phyloP scores from a whole-genome alignment of 2,329 filamentous ascomycete genomes.

The Aspergillus cejpii region DNA sequence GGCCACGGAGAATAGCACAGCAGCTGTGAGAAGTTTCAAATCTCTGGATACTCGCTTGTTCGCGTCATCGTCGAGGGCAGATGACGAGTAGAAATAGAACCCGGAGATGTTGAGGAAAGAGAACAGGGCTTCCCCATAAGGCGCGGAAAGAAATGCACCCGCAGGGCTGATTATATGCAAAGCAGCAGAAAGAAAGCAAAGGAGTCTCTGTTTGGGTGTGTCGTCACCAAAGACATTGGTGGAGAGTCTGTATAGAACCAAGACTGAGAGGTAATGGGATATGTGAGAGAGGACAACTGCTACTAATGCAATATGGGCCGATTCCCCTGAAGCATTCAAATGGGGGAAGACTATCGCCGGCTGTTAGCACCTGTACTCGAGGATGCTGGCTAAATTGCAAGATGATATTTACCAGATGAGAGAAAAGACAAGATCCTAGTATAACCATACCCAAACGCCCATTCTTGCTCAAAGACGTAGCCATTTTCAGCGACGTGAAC shows the following conservation, averaged over 20 bases:
- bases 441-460: conserved; percentile 57
- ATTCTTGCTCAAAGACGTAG: conserved; percentile 58
- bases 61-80: conserved; percentile 28
- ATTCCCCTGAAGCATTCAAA: conserved; percentile 18
- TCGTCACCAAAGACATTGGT: conserved; percentile 46
- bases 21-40: conserved; percentile 54
- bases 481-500: conserved; percentile 48
- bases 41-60: conserved; percentile 34
- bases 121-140: conserved; percentile 75
- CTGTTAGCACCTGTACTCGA: conserved; percentile 10
- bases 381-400: neutral
- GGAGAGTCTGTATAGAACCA: conserved; percentile 64
- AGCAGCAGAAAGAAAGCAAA: conserved; percentile 57
- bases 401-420: conserved; percentile 24
- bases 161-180: conserved; percentile 82
- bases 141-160: conserved; percentile 80
- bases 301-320: conserved; percentile 38
- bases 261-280: conserved; percentile 68
- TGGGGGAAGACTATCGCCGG: conserved; percentile 19
- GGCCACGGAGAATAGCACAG: conserved; percentile 63
- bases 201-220: conserved; percentile 24
- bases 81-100: conserved; percentile 59
- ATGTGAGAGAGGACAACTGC: conserved; percentile 63
- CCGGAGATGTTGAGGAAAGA: conserved; percentile 70
- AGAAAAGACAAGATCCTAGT: conserved; percentile 41